Evolutionary conservation across 1,284 basidiomycete species (phyloP), one percentile per base, ranked within the genome.

Genomic region (Ustilago bromivora): DNA sequence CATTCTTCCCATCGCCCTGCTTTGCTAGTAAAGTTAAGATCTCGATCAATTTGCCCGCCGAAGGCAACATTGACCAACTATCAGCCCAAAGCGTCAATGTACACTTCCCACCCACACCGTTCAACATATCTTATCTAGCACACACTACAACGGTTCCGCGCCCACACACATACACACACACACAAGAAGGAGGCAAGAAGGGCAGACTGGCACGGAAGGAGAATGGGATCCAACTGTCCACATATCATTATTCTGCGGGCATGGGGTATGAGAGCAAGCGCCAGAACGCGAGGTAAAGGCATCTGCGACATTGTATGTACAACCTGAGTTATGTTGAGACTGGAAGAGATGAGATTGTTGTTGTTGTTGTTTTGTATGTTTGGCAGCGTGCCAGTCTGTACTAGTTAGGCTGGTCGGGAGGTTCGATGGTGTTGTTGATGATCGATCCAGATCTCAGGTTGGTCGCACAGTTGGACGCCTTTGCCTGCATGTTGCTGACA

Each of bases 11-110:
- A 10, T 49, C 6, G 40, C 40, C 43, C 38, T 19, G 41, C 34
- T 51, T 40, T 19, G 53, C n/a, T 23, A 23, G 23, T 23, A 23
- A 23, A 23, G 23, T 23, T 23, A 23, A 23, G 35, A 31, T 36
- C 52, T 54, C 32, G 52, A 35, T n/a, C 36, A 34, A 53, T 11
- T 41, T 60, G 32, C 40, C 40, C 57, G 56, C 56, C 56, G 38
- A 59, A 49, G 9, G 40, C 46, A 23, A 36, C 36, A 36, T 36
- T 12, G 12, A 36, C 36, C 36, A 36, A 36, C 12, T 36, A 36
- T 8, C 36, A 36, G 23, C 23, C 23, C 23, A 23, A 23, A 23
- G 23, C 23, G 23, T 2, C 23, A 23, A 23, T 23, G 1, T 23
- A 23, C 23, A 23, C 23, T 23, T 23, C 23, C 23, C 23, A 3